Base-by-base conservation (phyloP, 2,329 filamentous ascomycete genomes). In the Achaetomium macrosporum region DNA sequence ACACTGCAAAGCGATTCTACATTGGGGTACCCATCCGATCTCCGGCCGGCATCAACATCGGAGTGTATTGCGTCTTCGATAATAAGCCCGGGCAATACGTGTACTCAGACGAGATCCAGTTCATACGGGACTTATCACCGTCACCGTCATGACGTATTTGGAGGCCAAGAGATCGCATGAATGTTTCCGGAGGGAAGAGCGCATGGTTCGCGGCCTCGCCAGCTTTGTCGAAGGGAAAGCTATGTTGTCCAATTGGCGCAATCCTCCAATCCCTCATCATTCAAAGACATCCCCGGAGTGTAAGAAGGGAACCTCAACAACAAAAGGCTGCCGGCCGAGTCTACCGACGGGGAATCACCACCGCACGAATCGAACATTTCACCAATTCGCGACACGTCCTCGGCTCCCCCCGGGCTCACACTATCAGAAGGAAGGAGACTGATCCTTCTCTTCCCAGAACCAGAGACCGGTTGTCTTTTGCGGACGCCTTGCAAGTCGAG, bases 21-120 rank as follows among this genome's bases (percentile, higher is more conserved):
- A 71, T 71, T 0, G 72, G 65, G 0, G 69, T 73, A 0, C 73
- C 73, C 2, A 72, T 75, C 12, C 66, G 69, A 0, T 70, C 69
- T 0, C 65, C 59, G 0, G 58, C 64, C 3, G 72, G 71, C 16
- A 68, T 74, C 52, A 71, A 73, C 46, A 75, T 75, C 4, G 73
- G 73, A 3, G 67, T 70, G 0, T 68, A 67, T 10, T 71, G 68
- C 41, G 64, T 73, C 1, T 67, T 70, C 58, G 62, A 61, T 5
- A 61, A 65, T 3, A 37, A 53, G 1, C 57, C 65, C 13, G 62
- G 68, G 0, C 59, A 58, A 12, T 25, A 55, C 0, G 57, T 59
- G 10, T 47, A 71, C 30, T 54, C 61, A 2, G 58, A 66, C 1
- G 68, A 69, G 0, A 48, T 57, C 1, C 54, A 57, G 17, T 61